These are phyloP conservation scores for Clarireedia hainanense DNA, from an alignment of 2,329 filamentous ascomycete species.

Conservation along the genomic window DNA sequence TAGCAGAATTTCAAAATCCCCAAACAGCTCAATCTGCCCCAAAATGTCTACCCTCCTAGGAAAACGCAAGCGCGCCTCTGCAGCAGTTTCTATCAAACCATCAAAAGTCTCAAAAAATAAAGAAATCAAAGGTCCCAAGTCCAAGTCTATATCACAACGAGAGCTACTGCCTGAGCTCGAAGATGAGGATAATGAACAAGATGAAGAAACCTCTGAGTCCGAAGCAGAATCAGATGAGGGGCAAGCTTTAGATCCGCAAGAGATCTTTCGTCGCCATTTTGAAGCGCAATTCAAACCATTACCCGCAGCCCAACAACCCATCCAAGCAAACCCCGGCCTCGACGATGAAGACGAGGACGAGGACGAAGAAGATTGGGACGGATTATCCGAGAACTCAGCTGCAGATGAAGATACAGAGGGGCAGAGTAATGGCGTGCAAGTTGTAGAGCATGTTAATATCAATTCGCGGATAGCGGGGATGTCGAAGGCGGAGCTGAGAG, in stretches of 20 bases:
- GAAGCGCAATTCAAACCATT: constrained; percentile 81
- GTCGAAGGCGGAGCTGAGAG: constrained; percentile 64
- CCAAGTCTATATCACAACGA: too few species aligned
- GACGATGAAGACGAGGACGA: constrained; percentile 29
- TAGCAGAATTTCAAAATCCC: background rate
- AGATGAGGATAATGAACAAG: background rate
- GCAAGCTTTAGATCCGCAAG: constrained; percentile 42
- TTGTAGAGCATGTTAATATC: constrained; percentile 35
- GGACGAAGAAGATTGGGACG: constrained; percentile 50
- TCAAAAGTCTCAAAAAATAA: constrained; percentile 11
- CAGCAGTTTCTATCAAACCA: constrained; percentile 23
- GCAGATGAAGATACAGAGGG: constrained; percentile 29
- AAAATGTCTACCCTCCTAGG: constrained; percentile 32
- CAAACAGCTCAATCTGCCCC: background rate
- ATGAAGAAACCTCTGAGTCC: background rate
- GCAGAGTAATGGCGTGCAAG: constrained; percentile 34
- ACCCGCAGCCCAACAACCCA: constrained; percentile 26
- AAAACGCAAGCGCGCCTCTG: constrained; percentile 40
- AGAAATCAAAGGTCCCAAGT: background rate
- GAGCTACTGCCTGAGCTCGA: background rate
- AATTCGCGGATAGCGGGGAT: constrained; percentile 32
- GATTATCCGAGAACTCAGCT: constrained; percentile 38
- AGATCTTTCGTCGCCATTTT: constrained; percentile 75
- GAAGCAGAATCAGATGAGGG: background rate
- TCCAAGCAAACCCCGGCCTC: constrained; percentile 9